These are phyloP conservation scores for Blastocrithidia nonstop DNA, from an alignment of 208 protist genomes.

Conservation along the genomic window DNA sequence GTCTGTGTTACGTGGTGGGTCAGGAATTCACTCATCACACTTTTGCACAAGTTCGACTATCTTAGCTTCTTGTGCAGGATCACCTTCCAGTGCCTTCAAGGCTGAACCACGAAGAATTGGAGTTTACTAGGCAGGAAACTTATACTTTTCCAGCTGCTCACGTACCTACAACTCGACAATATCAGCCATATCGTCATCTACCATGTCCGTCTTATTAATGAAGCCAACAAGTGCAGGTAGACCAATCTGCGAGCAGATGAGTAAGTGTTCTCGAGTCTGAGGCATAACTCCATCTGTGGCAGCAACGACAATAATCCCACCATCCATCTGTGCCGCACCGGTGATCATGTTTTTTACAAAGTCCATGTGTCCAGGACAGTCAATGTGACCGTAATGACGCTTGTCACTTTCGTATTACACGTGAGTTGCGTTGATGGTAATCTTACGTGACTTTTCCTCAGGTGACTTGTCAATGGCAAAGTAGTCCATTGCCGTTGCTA, in stretches of 20 bases:
- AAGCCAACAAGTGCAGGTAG: constrained; percentile 94
- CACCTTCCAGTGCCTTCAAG: constrained; percentile 92
- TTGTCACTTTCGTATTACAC: constrained; percentile 98
- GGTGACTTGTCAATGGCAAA: constrained; percentile 99
- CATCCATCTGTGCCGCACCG: constrained; percentile 95
- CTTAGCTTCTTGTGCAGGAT: constrained; percentile 82
- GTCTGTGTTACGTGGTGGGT: constrained; percentile 88
- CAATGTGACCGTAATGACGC: constrained; percentile 98
- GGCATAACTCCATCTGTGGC: constrained; percentile 95
- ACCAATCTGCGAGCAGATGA: constrained; percentile 96
- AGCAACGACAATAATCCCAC: constrained; percentile 83
- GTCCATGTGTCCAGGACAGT: constrained; percentile 99
- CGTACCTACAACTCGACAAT: constrained; percentile 96
- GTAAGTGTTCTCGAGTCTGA: constrained; percentile 98
- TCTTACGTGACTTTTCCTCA: constrained; percentile 98
- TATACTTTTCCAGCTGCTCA: constrained; percentile 89
- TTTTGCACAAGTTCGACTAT: constrained; percentile 91
- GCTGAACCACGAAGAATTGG: constrained; percentile 90
- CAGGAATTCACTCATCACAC: constrained; percentile 88
- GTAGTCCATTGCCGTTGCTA: constrained; percentile 80
- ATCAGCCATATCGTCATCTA: constrained; percentile 89
- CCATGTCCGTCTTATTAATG: constrained; percentile 97
- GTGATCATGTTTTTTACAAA: constrained; percentile 99
- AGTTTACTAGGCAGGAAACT: constrained; percentile 87
- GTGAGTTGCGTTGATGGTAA: constrained; percentile 98